These are phyloP conservation scores for Brasenia schreberi DNA, from an alignment of 164 flowering plant species.

Conservation along the genomic window DNA sequence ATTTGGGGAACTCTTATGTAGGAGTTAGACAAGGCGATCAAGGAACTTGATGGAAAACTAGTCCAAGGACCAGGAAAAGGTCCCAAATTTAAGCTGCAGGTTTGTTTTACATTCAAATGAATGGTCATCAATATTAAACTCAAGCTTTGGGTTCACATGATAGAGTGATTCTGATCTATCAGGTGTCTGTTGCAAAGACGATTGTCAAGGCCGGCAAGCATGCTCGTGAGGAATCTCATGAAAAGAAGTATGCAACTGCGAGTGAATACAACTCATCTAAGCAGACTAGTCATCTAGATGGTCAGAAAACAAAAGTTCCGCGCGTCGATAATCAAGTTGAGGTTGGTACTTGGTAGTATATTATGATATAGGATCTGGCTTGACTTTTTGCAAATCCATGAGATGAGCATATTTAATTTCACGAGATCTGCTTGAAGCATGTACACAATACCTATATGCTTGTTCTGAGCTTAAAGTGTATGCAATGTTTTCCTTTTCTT, in stretches of 20 bases:
- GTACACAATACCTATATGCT: too few relatives aligned
- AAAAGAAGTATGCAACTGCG: constrained; percentile 6
- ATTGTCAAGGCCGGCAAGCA: constrained; percentile 24
- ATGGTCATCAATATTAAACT: too few relatives aligned
- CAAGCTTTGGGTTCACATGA: too few relatives aligned
- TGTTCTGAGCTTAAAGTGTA: too few relatives aligned
- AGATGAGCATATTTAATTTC: too few relatives aligned
- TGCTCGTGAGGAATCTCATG: constrained; percentile 18
- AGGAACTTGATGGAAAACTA: constrained; percentile 22
- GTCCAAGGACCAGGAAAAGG: constrained; percentile 23
- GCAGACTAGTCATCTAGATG: constrained; percentile 4
- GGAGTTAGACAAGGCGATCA: constrained; percentile 33
- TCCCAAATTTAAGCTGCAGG: constrained; percentile 17
- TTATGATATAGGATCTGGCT: too few relatives aligned
- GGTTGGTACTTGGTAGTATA: constrained; percentile 13
- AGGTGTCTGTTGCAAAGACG: constrained; percentile 37
- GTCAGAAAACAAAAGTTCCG: constrained; percentile 5
- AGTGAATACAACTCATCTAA: constrained; percentile 10
- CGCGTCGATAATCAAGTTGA: constrained; percentile 5
- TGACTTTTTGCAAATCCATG: too few relatives aligned
- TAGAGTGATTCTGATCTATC: not conserved
- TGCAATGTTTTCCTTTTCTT: too few relatives aligned
- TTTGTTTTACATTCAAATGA: too few relatives aligned
- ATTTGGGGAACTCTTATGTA: constrained; percentile 4
- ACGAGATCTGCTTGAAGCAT: too few relatives aligned